phyloP scores from a whole-genome alignment of 768 basidiomycete genomes.

The Scleroderma bovista region DNA sequence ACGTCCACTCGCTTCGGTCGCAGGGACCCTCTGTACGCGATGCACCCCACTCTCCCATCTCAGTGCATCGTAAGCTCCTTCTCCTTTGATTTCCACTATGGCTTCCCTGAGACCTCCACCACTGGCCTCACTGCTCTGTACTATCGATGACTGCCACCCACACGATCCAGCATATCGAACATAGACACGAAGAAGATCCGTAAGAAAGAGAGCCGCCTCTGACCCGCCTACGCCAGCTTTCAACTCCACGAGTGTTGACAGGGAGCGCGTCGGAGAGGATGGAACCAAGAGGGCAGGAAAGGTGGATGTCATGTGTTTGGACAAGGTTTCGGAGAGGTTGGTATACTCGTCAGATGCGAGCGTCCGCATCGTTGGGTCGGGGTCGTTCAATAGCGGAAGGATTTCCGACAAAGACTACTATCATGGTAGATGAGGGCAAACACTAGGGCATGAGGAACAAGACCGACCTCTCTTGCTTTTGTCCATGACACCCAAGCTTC shows the following conservation, averaged over 20 bases:
- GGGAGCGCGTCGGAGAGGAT: slow-evolving; percentile 52
- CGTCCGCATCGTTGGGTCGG: slow-evolving; percentile 69
- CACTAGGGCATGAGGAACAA: not conserved
- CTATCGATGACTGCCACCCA: slow-evolving; percentile 58
- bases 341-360: slow-evolving; percentile 67
- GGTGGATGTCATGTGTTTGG: slow-evolving; percentile 27
- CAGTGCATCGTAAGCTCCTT: slow-evolving; percentile 72
- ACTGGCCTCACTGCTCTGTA: slow-evolving; percentile 53
- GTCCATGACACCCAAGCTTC: slow-evolving; percentile 65
- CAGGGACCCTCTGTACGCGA: slow-evolving; percentile 89
- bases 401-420: slow-evolving; percentile 67
- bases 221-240: slow-evolving; percentile 92
- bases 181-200: slow-evolving; percentile 80
- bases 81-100: slow-evolving; percentile 71
- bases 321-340: slow-evolving; percentile 33
- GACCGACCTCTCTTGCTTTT: slow-evolving; percentile 49
- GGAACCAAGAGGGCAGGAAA: slow-evolving; percentile 76
- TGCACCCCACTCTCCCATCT: slow-evolving; percentile 95
- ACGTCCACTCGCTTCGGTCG: slow-evolving; percentile 82
- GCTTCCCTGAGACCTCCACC: slow-evolving; percentile 73
- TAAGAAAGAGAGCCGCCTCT: slow-evolving; percentile 79
- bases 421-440: slow-evolving; percentile 12
- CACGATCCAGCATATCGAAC: slow-evolving; percentile 48
- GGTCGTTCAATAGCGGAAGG: slow-evolving; percentile 55
- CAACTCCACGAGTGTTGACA: slow-evolving; percentile 83